Conservation (phyloP, 2,329 filamentous ascomycete genomes). For the Fusarium scirpi region DNA sequence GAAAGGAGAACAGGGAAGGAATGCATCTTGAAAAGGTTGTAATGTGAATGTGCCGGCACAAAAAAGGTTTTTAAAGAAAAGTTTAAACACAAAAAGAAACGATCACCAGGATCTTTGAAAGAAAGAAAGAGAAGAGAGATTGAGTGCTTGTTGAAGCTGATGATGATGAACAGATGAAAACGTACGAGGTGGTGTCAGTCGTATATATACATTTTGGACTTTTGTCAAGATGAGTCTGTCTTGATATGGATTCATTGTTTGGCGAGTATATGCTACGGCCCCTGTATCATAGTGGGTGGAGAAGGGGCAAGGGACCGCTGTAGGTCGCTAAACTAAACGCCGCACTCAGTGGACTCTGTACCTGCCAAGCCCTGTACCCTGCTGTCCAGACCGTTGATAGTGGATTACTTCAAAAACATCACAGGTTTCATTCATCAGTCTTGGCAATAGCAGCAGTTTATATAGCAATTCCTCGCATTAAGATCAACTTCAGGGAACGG, state of each 20-base stretch:
- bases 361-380: background rate
- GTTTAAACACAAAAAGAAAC: conserved; percentile 22
- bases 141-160: conserved; percentile 31
- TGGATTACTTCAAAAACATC: conserved; percentile 29
- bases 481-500: conserved; percentile 16
- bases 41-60: conserved; percentile 42
- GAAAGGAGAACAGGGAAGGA: conserved; percentile 29
- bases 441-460: conserved; percentile 8
- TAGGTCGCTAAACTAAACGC: conserved; percentile 6
- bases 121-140: conserved; percentile 24
- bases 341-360: background rate
- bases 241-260: background rate
- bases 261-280: conserved; percentile 34
- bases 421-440: conserved; percentile 35
- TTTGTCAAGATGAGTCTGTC: background rate
- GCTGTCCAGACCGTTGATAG: conserved; percentile 14
- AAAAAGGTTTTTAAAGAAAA: background rate
- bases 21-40: conserved; percentile 33
- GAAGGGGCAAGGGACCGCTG: conserved; percentile 24
- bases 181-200: background rate
- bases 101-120: conserved; percentile 45
- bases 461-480: background rate
- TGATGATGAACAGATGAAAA: conserved; percentile 25
- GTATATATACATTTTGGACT: conserved; percentile 34
- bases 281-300: conserved; percentile 42